Evolutionary conservation across 345 rosid genomes (phyloP).

Genomic region (Noccaea bulbosa): DNA sequence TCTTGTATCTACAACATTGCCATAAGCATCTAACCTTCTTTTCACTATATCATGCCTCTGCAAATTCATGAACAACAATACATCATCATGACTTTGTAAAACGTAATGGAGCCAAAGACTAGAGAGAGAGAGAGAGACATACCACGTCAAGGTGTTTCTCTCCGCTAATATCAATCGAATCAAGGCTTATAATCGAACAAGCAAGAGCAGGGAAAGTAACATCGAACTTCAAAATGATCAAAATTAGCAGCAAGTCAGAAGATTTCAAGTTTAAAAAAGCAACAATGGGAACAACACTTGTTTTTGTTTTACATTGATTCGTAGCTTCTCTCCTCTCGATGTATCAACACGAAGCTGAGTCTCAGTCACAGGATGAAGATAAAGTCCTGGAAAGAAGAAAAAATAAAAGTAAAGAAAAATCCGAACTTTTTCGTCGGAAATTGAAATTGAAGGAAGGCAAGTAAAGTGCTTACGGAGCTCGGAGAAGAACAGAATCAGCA

Average conservation of each 20-base stretch:
- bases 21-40: constrained; percentile 70
- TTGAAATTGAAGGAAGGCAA: background rate
- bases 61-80: background rate
- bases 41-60: constrained; percentile 79
- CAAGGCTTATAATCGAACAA: constrained; percentile 88
- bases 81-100: background rate
- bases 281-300: background rate
- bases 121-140: constrained; percentile 20
- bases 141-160: constrained; percentile 96
- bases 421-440: background rate
- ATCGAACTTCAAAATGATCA: constrained; percentile 66
- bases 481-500: constrained; percentile 74
- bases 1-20: constrained; percentile 71
- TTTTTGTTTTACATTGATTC: constrained; percentile 62
- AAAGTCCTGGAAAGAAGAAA: constrained; percentile 53
- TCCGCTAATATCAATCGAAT: constrained; percentile 97
- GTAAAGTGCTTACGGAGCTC: constrained; percentile 53
- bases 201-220: constrained; percentile 90
- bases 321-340: constrained; percentile 89
- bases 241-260: background rate
- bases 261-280: background rate
- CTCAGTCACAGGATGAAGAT: constrained; percentile 83
- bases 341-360: constrained; percentile 95
- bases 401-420: background rate
- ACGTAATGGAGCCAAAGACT: background rate